phyloP scores from a whole-genome alignment of 1,139 yeast species.

The Yamadazyma sp. region DNA sequence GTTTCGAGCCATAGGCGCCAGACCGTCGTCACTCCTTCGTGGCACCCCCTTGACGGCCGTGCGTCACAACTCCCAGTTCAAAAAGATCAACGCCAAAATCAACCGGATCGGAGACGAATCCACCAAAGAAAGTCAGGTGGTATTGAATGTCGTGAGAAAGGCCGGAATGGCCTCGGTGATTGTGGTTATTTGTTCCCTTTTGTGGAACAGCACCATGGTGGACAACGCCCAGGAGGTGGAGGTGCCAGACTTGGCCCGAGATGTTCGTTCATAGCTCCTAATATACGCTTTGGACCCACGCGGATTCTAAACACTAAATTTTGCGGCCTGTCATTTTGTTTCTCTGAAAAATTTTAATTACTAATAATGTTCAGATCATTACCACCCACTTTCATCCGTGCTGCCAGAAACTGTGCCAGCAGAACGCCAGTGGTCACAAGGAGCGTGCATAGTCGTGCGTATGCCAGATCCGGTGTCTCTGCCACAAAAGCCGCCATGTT shows the following conservation, averaged over 20 bases:
- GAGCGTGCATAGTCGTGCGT: neutral
- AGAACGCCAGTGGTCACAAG: neutral
- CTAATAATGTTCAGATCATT: slow-evolving; percentile 1
- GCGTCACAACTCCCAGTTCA: slow-evolving; percentile 10
- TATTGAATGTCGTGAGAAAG: slow-evolving; percentile 30
- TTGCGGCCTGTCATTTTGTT: neutral
- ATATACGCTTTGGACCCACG: neutral
- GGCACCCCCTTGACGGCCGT: neutral
- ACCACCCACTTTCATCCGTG: neutral
- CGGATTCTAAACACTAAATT: neutral
- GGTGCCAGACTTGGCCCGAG: slow-evolving; percentile 21
- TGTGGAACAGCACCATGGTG: slow-evolving; percentile 30
- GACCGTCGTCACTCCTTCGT: too few relatives aligned
- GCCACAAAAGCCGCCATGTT: neutral
- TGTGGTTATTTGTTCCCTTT: slow-evolving; percentile 33
- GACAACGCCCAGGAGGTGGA: slow-evolving; percentile 14
- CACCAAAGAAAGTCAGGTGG: slow-evolving; percentile 29
- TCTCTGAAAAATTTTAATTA: slow-evolving; percentile 1
- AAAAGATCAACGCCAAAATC: slow-evolving; percentile 18
- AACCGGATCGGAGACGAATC: slow-evolving; percentile 36
- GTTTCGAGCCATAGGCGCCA: too few relatives aligned
- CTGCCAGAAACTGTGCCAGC: neutral
- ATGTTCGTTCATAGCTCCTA: slow-evolving; percentile 16
- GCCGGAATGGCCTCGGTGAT: slow-evolving; percentile 36
- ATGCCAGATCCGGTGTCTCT: neutral